These are phyloP conservation scores for Limtongia smithiae DNA, from an alignment of 805 yeast genomes.

Conservation along the genomic window DNA sequence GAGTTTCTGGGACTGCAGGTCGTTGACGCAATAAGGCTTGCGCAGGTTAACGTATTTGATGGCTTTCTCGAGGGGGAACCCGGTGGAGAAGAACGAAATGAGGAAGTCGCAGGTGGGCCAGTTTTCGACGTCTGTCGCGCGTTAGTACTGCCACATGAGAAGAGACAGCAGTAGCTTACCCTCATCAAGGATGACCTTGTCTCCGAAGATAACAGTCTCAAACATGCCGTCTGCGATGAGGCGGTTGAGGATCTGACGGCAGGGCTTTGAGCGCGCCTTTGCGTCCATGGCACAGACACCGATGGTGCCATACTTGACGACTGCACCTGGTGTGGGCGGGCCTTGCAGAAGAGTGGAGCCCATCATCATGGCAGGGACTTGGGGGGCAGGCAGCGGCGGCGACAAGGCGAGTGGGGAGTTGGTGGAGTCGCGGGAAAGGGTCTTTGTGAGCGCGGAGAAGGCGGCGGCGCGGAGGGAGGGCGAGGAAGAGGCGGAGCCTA, in stretches of 20 bases:
- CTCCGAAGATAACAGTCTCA: conserved; percentile 95
- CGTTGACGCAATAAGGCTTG: conserved; percentile 86
- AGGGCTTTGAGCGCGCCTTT: conserved; percentile 92
- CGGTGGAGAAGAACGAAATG: conserved; percentile 89
- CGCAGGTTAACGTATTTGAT: conserved; percentile 83
- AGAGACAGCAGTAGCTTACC: conserved; percentile 8
- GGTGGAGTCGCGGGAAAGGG: conserved; percentile 22
- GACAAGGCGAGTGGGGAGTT: no score
- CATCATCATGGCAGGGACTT: no score
- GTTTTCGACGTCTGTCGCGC: conserved; percentile 58
- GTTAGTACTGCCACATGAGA: background rate
- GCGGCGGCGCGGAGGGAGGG: background rate
- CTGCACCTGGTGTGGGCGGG: conserved; percentile 17
- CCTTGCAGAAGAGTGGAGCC: conserved; percentile 26
- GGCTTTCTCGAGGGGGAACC: conserved; percentile 95
- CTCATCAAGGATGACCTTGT: conserved; percentile 92
- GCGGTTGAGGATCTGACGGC: conserved; percentile 82
- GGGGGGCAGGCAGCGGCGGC: conserved; percentile 16
- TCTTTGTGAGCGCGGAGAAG: conserved; percentile 15
- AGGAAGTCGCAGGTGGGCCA: conserved; percentile 99
- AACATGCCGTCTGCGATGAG: conserved; percentile 86
- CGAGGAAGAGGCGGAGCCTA: no score
- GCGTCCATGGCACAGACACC: conserved; percentile 99
- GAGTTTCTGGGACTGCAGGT: conserved; percentile 83
- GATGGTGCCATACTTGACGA: conserved; percentile 67